Percentiles rank a stretch among this genome's conserved stretches.
These are phyloP conservation scores for Myriosclerotinia scirpicola DNA, from an alignment of 2,329 filamentous ascomycete species.

Conservation along the genomic window DNA sequence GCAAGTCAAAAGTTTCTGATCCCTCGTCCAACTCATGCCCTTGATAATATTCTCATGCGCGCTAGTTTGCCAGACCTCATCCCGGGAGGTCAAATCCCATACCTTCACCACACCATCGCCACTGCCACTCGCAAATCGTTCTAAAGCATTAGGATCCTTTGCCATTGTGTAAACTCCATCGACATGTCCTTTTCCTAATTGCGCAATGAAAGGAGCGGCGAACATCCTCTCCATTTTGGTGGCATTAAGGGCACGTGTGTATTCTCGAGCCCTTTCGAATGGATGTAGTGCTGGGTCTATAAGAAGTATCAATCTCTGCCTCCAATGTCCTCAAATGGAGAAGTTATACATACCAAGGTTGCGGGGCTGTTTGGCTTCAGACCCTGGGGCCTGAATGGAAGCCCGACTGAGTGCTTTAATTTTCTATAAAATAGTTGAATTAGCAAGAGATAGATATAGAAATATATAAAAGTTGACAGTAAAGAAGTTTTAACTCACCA, in stretches of 20 bases:
- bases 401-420: constrained; percentile 68
- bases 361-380: constrained; percentile 62
- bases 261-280: constrained; percentile 87
- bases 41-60: constrained; percentile 95
- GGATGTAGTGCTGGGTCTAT: constrained; percentile 47
- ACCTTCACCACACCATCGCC: constrained; percentile 94
- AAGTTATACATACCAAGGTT: constrained; percentile 60
- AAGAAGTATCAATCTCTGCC: constrained; percentile 1
- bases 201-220: constrained; percentile 76
- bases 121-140: constrained; percentile 77
- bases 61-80: constrained; percentile 73
- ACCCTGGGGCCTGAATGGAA: constrained; percentile 65
- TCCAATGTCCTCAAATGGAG: not conserved
- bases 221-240: constrained; percentile 95
- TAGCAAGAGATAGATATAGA: not conserved
- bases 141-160: constrained; percentile 73
- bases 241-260: constrained; percentile 75
- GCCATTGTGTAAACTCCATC: constrained; percentile 84
- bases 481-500: constrained; percentile 32
- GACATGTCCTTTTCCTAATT: constrained; percentile 87
- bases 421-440: constrained; percentile 45
- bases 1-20: constrained; percentile 82
- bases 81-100: constrained; percentile 74
- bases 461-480: too few relatives aligned
- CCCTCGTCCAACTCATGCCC: constrained; percentile 83